These are phyloP conservation scores for Ceratobasidium papillatum DNA, from an alignment of 1,284 basidiomycete genomes.

Conservation along the genomic window DNA sequence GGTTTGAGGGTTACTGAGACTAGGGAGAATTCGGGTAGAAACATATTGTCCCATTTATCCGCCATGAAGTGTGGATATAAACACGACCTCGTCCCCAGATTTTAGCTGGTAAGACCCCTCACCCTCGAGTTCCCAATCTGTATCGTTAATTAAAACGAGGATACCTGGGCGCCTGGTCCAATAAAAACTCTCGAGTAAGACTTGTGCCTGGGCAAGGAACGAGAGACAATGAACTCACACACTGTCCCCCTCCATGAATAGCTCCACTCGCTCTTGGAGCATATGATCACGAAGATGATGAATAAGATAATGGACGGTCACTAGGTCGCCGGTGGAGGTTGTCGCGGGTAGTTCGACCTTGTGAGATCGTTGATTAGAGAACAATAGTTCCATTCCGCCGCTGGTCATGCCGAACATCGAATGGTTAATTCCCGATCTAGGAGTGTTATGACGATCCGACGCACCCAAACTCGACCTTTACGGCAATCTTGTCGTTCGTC, in stretches of 20 bases:
- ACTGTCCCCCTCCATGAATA: slow-evolving; percentile 88
- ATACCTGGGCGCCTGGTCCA: slow-evolving; percentile 88
- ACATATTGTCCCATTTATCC: slow-evolving; percentile 59
- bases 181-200: not conserved
- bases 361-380: slow-evolving; percentile 73
- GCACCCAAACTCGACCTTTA: slow-evolving; percentile 54
- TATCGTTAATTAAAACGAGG: slow-evolving; percentile 93
- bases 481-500: slow-evolving; percentile 1
- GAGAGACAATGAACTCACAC: slow-evolving; percentile 70
- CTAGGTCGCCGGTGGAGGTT: slow-evolving; percentile 56
- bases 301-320: slow-evolving; percentile 80
- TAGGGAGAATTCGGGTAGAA: not conserved
- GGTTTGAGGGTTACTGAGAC: not conserved
- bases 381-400: slow-evolving; percentile 85
- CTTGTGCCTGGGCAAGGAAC: not conserved
- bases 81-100: slow-evolving; percentile 88
- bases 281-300: slow-evolving; percentile 80
- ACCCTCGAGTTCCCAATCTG: slow-evolving; percentile 98
- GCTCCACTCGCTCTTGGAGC: slow-evolving; percentile 84
- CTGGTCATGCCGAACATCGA: slow-evolving; percentile 48
- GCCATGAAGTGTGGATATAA: slow-evolving; percentile 96
- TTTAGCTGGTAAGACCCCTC: slow-evolving; percentile 88
- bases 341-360: slow-evolving; percentile 64
- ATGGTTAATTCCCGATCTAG: not conserved
- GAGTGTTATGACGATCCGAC: slow-evolving; percentile 36